These are phyloP conservation scores for Parachlorella kessleri DNA, from an alignment of 139 green algal genomes.

Conservation along the genomic window DNA sequence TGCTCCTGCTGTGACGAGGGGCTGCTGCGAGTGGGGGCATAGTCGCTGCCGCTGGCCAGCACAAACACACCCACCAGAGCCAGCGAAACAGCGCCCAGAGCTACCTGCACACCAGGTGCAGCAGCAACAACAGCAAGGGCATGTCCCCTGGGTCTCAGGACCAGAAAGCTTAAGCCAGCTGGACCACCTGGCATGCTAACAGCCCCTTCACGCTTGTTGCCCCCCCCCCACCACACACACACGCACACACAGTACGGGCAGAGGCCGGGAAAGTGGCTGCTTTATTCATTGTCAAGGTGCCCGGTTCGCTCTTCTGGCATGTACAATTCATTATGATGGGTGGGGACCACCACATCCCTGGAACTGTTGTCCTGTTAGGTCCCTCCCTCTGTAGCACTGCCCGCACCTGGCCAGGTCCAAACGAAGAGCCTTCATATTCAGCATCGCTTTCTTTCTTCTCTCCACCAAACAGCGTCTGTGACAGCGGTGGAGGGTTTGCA, in stretches of 20 bases:
- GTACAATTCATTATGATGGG: background rate
- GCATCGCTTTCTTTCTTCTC: background rate
- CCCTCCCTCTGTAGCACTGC: background rate
- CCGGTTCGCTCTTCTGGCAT: no score
- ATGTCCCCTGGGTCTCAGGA: no score
- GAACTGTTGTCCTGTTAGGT: background rate
- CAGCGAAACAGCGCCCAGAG: conserved; percentile 22
- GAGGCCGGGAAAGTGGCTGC: no score
- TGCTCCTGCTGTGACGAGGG: background rate
- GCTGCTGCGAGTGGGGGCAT: conserved; percentile 18
- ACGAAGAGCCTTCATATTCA: conserved; percentile 15
- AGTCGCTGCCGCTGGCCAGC: conserved; percentile 29
- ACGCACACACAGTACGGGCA: no score
- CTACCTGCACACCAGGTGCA: no score
- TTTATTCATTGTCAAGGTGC: no score
- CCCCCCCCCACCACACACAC: background rate
- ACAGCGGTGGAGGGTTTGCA: conserved; percentile 36
- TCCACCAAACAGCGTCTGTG: conserved; percentile 17
- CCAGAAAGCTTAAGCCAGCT: no score
- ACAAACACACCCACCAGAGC: conserved; percentile 34
- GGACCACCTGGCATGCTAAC: no score
- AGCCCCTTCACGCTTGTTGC: background rate
- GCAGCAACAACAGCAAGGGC: no score
- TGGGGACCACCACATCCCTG: background rate
- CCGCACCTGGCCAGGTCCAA: conserved; percentile 34